Base-by-base conservation (phyloP, 164 flowering plant species). In the Amborella trichopoda region DNA sequence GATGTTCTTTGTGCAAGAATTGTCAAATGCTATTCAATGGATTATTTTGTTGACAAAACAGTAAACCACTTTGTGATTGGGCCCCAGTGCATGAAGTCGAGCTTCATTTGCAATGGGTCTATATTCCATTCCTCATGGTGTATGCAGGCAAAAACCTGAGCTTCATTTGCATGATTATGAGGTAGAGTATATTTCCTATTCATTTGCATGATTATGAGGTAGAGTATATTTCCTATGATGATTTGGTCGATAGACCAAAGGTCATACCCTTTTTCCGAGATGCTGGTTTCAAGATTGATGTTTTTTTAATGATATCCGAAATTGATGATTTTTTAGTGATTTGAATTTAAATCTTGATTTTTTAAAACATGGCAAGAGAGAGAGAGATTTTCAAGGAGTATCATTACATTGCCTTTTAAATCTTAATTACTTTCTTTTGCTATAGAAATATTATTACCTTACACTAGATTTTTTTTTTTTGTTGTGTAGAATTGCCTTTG, bases 91-190 rank as follows among this genome's bases (percentile, higher is more conserved):
- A 89, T 54, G 95, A 76, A n/a, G n/a, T n/a, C n/a, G n/a, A n/a
- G n/a, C n/a, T n/a, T n/a, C n/a, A n/a, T n/a, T n/a, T n/a, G n/a
- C n/a, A n/a, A n/a, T 18, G 90, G 83, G 1, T 25, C 65, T 6
- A 26, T 67, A 59, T 89, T 89, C 50, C 97, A 89, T 59, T 89
- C 84, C 64, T 89, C 97, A 22, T 89, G 93, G 12, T 95, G 97
- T 21, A 72, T 85, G 85, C 97, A 89, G 55, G 97, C 95, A 36
- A 75, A 84, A 9, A 75, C n/a, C n/a, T n/a, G n/a, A 82, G 90
- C 69, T 89, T 26, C 87, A 93, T 3, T 49, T 82, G 59, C 95
- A 95, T 3, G 54, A 80, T 34, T 89, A 95, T 39, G 90, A 85
- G 16, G 71, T 50, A 38, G 90, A 84, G 20, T 72, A 84, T 47